Evolutionary conservation across 306 rosid genomes (phyloP).

Genomic region (Trifolium pratense): DNA sequence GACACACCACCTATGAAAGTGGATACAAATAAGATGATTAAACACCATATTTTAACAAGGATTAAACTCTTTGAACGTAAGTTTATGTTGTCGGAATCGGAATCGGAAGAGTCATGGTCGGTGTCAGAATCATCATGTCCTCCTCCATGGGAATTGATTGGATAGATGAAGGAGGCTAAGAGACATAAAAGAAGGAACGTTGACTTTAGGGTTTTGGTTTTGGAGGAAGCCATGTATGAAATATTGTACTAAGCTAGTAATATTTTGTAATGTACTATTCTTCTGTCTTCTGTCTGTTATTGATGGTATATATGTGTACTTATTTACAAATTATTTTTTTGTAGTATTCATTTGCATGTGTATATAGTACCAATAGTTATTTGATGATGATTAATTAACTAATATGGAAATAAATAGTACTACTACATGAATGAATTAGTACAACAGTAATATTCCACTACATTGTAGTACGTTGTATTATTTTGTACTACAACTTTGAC

Average conservation of each 20-base stretch:
- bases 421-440: too few species aligned
- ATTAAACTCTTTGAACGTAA: slow-evolving; percentile 54
- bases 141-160: slow-evolving; percentile 60
- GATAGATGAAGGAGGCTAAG: slow-evolving; percentile 36
- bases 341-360: neutral
- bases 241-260: too few species aligned
- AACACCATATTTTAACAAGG: slow-evolving; percentile 74
- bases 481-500: too few species aligned
- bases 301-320: neutral
- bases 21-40: slow-evolving; percentile 60
- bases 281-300: neutral
- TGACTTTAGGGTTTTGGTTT: slow-evolving; percentile 52
- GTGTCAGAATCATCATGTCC: slow-evolving; percentile 28
- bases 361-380: neutral
- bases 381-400: neutral
- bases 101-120: neutral
- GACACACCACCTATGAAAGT: slow-evolving; percentile 73
- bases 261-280: neutral
- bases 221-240: slow-evolving; percentile 50
- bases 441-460: too few species aligned
- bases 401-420: too few species aligned
- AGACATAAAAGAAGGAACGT: slow-evolving; percentile 46
- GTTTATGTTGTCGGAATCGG: neutral
- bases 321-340: neutral
- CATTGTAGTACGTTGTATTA: too few species aligned